These are phyloP conservation scores for Chlamydomonas applanata DNA, from an alignment of 139 green algal genomes.

Conservation along the genomic window DNA sequence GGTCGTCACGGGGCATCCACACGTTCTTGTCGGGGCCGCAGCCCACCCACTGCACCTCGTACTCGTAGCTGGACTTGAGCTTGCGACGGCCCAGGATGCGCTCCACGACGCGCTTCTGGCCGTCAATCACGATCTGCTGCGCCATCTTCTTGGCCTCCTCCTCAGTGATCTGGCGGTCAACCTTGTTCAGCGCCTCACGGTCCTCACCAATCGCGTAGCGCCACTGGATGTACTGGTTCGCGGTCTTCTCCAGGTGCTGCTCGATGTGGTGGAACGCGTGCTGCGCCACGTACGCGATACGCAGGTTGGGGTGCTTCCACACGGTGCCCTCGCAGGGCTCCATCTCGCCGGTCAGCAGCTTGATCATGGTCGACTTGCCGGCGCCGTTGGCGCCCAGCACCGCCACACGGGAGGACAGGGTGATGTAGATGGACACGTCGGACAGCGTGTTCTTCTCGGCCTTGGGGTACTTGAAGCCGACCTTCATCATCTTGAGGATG, in stretches of 20 bases:
- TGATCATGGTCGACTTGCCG: slow-evolving; percentile 92
- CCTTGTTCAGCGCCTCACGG: slow-evolving; percentile 78
- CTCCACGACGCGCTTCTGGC: slow-evolving; percentile 57
- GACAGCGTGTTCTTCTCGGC: slow-evolving; percentile 62
- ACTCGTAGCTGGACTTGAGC: slow-evolving; percentile 83
- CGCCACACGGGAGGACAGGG: slow-evolving; percentile 79
- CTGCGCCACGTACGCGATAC: slow-evolving; percentile 90
- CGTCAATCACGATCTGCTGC: slow-evolving; percentile 40
- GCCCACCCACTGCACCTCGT: slow-evolving; percentile 69
- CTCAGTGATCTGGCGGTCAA: slow-evolving; percentile 61
- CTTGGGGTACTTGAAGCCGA: slow-evolving; percentile 83
- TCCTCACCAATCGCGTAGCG: slow-evolving; percentile 90
- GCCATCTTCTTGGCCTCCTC: slow-evolving; percentile 88
- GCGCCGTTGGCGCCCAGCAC: slow-evolving; percentile 79
- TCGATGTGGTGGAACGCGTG: slow-evolving; percentile 93
- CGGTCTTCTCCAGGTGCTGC: slow-evolving; percentile 88
- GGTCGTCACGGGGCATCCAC: slow-evolving; percentile 64
- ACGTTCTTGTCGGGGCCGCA: slow-evolving; percentile 55
- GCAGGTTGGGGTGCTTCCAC: slow-evolving; percentile 91
- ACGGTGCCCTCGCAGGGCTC: slow-evolving; percentile 71
- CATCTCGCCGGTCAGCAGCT: slow-evolving; percentile 80
- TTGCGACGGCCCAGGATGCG: slow-evolving; percentile 74
- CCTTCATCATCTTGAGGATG: slow-evolving; percentile 88
- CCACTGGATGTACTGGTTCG: slow-evolving; percentile 97
- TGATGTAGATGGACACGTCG: slow-evolving; percentile 68